These are phyloP conservation scores for Backusella luteola DNA, from an alignment of 192 early-diverging fungal species.

Conservation along the genomic window DNA sequence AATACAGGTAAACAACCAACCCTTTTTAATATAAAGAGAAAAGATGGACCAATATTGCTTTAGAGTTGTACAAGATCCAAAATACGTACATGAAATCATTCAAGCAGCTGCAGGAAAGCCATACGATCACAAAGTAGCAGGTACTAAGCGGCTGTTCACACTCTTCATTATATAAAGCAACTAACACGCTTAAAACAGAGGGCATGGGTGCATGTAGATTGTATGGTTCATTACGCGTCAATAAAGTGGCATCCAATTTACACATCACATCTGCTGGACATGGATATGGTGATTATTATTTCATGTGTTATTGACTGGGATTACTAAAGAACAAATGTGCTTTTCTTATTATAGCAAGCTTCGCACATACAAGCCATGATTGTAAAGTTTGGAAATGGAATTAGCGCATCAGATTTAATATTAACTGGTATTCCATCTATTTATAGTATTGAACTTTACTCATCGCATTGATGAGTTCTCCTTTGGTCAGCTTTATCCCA, in stretches of 20 bases:
- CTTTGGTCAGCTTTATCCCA: conserved; percentile 85
- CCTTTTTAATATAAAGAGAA: no score
- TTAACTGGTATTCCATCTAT: background rate
- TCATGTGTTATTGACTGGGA: no score
- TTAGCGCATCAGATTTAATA: background rate
- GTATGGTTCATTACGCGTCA: conserved; percentile 67
- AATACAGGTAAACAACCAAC: conserved; percentile 15
- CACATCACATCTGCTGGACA: conserved; percentile 91
- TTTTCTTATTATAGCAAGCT: conserved; percentile 28
- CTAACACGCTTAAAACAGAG: background rate
- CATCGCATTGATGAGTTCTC: conserved; percentile 91
- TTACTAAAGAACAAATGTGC: no score
- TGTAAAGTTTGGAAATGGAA: conserved; percentile 37
- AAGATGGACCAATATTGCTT: background rate
- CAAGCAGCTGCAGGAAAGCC: conserved; percentile 31
- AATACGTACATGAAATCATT: conserved; percentile 35
- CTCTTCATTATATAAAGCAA: background rate
- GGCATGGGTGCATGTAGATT: conserved; percentile 71
- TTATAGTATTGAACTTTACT: conserved; percentile 86
- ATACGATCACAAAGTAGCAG: conserved; percentile 23
- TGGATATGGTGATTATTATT: conserved; percentile 58
- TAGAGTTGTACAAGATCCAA: conserved; percentile 23
- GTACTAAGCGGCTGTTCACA: background rate
- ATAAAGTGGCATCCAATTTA: conserved; percentile 85
- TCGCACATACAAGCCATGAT: conserved; percentile 62